Evolutionary conservation across 495 filamentous ascomycete species (phyloP).

Genomic region (Penicillium canariense): DNA sequence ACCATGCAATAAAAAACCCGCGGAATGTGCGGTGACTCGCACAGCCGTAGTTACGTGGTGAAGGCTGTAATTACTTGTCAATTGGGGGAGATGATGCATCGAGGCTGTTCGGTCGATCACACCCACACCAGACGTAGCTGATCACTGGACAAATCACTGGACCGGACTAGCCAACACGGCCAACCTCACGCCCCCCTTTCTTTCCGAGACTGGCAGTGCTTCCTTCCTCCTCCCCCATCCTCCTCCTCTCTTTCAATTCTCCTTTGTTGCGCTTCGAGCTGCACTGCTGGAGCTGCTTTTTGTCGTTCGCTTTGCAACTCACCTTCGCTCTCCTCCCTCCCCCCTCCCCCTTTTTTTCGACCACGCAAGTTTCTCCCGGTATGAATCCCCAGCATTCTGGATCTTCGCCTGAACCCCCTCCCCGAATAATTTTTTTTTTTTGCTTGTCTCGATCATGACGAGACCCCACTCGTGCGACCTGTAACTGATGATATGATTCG

Average conservation of each 20-base stretch:
- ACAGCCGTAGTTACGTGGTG: no score
- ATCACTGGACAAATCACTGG: slow-evolving; percentile 22
- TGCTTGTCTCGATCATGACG: slow-evolving; percentile 1
- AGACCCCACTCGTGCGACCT: background rate
- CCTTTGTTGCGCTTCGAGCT: slow-evolving; percentile 23
- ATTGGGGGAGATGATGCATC: background rate
- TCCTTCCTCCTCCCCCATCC: slow-evolving; percentile 5
- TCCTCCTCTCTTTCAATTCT: slow-evolving; percentile 19
- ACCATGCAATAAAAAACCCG: slow-evolving; percentile 11
- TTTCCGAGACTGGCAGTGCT: slow-evolving; percentile 33
- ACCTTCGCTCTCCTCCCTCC: background rate
- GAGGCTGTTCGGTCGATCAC: slow-evolving; percentile 26
- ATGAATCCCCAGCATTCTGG: slow-evolving; percentile 14
- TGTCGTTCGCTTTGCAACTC: slow-evolving; percentile 14
- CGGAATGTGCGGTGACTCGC: slow-evolving; percentile 5
- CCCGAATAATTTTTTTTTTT: slow-evolving; percentile 13
- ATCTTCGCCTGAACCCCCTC: slow-evolving; percentile 12
- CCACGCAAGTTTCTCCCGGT: slow-evolving; percentile 17
- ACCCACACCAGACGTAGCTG: slow-evolving; percentile 22
- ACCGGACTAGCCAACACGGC: slow-evolving; percentile 23
- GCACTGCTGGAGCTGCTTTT: slow-evolving; percentile 7
- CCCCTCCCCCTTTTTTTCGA: slow-evolving; percentile 13
- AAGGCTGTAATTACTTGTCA: no score
- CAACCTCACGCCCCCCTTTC: slow-evolving; percentile 23
- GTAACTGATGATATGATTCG: background rate